Evolutionary conservation across 768 basidiomycete species (phyloP).

Genomic region (Tricholoma flavovirens): DNA sequence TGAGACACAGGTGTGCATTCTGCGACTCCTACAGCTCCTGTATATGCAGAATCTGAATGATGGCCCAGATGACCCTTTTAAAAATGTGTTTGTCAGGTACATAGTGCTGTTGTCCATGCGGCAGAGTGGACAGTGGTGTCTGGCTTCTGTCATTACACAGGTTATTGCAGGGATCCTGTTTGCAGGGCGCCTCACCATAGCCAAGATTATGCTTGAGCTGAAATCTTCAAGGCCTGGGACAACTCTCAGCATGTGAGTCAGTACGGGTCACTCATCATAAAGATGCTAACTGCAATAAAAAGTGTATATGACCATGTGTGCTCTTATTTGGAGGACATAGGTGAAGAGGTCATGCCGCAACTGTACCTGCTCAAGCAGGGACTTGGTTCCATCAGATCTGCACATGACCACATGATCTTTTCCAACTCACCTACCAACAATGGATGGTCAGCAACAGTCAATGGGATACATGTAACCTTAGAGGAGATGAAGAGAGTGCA

Average conservation of each 20-base stretch:
- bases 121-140: conserved; percentile 1
- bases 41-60: background rate
- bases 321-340: background rate
- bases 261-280: background rate
- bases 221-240: background rate
- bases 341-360: conserved; percentile 6
- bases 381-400: conserved; percentile 4
- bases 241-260: background rate
- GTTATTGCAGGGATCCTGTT: conserved; percentile 8
- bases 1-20: background rate
- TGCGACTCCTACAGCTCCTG: background rate
- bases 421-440: conserved; percentile 4
- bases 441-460: background rate
- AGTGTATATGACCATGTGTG: background rate
- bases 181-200: conserved; percentile 6
- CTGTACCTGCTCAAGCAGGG: conserved; percentile 12
- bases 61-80: background rate
- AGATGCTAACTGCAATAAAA: background rate
- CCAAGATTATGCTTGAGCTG: background rate
- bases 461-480: background rate
- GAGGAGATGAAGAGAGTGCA: background rate
- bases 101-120: conserved; percentile 5
- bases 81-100: background rate
- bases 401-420: conserved; percentile 2
- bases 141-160: conserved; percentile 8